These are phyloP conservation scores for Graphilbum fragrans DNA, from an alignment of 2,329 filamentous ascomycete species.

Conservation along the genomic window DNA sequence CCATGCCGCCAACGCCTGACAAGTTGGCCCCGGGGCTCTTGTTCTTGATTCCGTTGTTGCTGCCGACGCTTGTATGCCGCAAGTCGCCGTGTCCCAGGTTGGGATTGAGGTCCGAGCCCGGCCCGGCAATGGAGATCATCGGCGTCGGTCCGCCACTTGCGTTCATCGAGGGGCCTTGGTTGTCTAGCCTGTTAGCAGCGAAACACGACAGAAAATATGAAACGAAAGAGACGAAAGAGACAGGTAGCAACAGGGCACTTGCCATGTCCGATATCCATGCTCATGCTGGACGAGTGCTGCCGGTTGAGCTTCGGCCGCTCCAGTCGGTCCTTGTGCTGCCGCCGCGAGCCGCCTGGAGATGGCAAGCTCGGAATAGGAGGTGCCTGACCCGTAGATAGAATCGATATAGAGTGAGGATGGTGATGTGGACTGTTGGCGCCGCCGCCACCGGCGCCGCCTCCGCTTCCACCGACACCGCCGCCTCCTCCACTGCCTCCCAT, in stretches of 20 bases:
- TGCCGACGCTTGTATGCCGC: not conserved
- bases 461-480: not conserved
- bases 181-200: too few relatives aligned
- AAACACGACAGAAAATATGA: too few relatives aligned
- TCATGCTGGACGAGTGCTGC: constrained; percentile 46
- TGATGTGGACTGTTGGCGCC: constrained; percentile 19
- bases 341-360: constrained; percentile 30
- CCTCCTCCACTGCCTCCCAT: constrained; percentile 19
- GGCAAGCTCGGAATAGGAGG: constrained; percentile 50
- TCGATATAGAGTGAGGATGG: constrained; percentile 48
- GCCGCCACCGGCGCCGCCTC: constrained; percentile 22
- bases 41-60: too few relatives aligned
- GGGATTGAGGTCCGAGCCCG: not conserved
- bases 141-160: not conserved
- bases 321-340: constrained; percentile 43
- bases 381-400: constrained; percentile 68
- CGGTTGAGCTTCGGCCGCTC: constrained; percentile 50
- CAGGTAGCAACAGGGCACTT: too few relatives aligned
- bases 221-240: too few relatives aligned
- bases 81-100: not conserved
- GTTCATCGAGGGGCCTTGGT: too few relatives aligned
- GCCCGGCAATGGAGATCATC: not conserved
- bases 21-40: too few relatives aligned
- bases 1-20: not conserved
- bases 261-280: too few relatives aligned